Evolutionary conservation across 352 stramenopile species (phyloP).

Genomic region (Peronospora belbahrii): DNA sequence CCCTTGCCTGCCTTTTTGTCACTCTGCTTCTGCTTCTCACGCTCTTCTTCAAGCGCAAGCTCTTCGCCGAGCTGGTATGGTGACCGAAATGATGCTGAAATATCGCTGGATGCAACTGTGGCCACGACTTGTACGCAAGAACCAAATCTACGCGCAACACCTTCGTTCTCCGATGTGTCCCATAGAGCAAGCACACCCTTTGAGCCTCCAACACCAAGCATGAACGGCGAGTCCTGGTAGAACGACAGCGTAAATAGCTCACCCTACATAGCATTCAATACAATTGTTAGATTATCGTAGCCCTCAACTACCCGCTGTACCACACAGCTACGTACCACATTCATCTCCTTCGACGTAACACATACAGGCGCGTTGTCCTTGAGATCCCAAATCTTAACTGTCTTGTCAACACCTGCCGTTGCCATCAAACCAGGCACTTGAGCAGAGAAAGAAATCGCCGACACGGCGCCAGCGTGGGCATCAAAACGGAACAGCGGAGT

Average conservation of each 20-base stretch:
- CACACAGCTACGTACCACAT: conserved; percentile 60
- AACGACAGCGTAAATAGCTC: conserved; percentile 89
- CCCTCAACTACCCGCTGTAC: not conserved
- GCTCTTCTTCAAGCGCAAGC: conserved; percentile 62
- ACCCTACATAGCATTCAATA: conserved; percentile 35
- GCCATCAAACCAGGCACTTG: conserved; percentile 90
- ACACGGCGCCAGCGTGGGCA: conserved; percentile 85
- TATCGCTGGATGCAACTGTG: conserved; percentile 31
- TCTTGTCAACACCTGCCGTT: conserved; percentile 96
- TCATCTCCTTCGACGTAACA: conserved; percentile 89
- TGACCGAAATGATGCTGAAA: conserved; percentile 68
- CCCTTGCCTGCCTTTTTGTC: conserved; percentile 47
- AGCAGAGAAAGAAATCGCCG: conserved; percentile 77
- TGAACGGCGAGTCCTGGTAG: conserved; percentile 82
- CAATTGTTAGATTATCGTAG: conserved; percentile 3
- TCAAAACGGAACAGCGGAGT: conserved; percentile 89
- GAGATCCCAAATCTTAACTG: conserved; percentile 96
- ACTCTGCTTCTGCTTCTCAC: conserved; percentile 32
- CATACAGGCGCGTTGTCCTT: conserved; percentile 60
- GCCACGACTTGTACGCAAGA: conserved; percentile 46
- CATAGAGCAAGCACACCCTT: conserved; percentile 85
- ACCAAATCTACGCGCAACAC: conserved; percentile 75
- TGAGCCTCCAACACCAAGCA: conserved; percentile 85
- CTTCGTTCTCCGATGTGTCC: conserved; percentile 86
- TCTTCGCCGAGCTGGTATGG: conserved; percentile 72